phyloP scores from a whole-genome alignment of 78 protist species.

The Protostelium mycophagum region DNA sequence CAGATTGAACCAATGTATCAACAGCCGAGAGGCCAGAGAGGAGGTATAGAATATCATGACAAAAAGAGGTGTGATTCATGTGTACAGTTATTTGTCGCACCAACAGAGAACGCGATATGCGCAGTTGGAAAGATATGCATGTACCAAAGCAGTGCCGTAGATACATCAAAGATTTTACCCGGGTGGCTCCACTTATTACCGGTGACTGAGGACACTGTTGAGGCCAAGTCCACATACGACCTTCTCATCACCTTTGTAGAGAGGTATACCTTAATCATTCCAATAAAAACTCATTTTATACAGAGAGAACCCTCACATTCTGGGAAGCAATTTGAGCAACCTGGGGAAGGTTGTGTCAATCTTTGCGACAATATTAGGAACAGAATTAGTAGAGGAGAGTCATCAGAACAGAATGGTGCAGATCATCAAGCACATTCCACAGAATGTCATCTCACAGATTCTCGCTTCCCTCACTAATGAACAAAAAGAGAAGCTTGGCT shows the following conservation, averaged over 20 bases:
- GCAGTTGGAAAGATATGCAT: slow-evolving; percentile 68
- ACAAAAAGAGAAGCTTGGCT: background rate
- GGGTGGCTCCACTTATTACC: background rate
- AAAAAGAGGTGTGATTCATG: background rate
- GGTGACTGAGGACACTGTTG: background rate
- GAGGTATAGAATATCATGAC: background rate
- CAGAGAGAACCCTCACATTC: background rate
- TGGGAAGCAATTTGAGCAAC: background rate
- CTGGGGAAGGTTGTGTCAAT: background rate
- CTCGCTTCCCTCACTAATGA: background rate
- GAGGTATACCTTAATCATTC: too few relatives aligned
- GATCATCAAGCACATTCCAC: background rate
- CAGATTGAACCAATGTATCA: background rate
- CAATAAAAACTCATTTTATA: too few relatives aligned
- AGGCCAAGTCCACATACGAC: background rate
- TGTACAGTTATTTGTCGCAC: background rate
- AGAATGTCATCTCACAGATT: background rate
- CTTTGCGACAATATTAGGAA: background rate
- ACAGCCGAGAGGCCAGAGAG: background rate
- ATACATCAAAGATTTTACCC: background rate
- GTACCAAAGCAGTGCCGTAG: background rate
- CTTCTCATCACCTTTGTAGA: background rate
- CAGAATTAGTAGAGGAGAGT: background rate
- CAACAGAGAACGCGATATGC: slow-evolving; percentile 69
- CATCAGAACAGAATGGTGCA: background rate